phyloP scores from a whole-genome alignment of 129 eudicot genomes.

The Logfia minima region DNA sequence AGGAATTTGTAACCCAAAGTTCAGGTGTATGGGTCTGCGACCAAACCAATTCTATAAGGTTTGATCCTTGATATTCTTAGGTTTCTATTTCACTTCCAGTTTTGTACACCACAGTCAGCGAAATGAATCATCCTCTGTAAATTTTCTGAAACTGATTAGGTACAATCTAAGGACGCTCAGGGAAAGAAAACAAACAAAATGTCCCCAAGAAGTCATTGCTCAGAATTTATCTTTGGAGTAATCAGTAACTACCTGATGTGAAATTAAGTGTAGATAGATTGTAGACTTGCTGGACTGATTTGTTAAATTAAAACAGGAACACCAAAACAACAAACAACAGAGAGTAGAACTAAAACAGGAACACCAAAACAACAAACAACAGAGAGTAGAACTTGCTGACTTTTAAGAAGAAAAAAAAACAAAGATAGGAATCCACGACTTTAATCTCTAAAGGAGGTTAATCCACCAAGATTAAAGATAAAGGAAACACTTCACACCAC shows the following conservation, averaged over 20 bases:
- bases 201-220: neutral
- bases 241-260: slow-evolving; percentile 10
- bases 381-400: too few relatives aligned
- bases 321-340: too few relatives aligned
- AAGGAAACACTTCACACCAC: too few relatives aligned
- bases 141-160: neutral
- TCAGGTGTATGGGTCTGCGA: neutral
- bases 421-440: too few relatives aligned
- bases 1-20: neutral
- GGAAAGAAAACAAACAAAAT: neutral
- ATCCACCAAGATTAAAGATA: too few relatives aligned
- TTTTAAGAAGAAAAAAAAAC: too few relatives aligned
- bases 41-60: neutral
- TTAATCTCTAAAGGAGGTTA: too few relatives aligned
- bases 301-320: too few relatives aligned
- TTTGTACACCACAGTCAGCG: neutral
- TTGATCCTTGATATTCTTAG: neutral
- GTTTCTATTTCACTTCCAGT: neutral
- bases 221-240: slow-evolving; percentile 9
- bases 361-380: too few relatives aligned
- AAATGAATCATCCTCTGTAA: neutral
- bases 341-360: too few relatives aligned
- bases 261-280: too few relatives aligned
- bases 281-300: too few relatives aligned
- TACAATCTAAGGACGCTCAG: neutral